Conservation (phyloP, 208 protist species). For the Trypanosoma mega region DNA sequence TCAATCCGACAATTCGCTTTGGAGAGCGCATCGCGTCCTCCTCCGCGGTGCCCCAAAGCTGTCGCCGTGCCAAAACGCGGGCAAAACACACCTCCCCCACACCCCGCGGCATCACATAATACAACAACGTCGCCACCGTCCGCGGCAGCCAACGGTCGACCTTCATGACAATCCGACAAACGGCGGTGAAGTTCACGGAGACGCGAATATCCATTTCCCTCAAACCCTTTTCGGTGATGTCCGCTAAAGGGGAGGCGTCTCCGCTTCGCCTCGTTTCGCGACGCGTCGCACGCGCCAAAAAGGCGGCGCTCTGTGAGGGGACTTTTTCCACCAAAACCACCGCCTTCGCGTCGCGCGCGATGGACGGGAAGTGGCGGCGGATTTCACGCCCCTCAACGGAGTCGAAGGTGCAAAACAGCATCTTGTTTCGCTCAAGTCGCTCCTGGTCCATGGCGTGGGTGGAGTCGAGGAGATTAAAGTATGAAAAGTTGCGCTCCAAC, state of each 20-base stretch:
- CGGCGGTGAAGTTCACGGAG: constrained; percentile 62
- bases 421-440: constrained; percentile 51
- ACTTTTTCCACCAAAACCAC: constrained; percentile 78
- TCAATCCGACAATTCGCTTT: constrained; percentile 65
- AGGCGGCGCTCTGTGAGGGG: constrained; percentile 42
- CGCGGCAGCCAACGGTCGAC: constrained; percentile 63
- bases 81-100: constrained; percentile 65
- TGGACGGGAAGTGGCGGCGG: constrained; percentile 34
- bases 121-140: constrained; percentile 33
- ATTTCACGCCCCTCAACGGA: constrained; percentile 51
- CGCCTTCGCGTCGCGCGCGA: constrained; percentile 36
- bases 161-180: constrained; percentile 82
- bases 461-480: constrained; percentile 55
- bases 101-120: constrained; percentile 41
- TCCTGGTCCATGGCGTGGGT: constrained; percentile 18
- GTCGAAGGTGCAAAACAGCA: constrained; percentile 67
- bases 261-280: background rate
- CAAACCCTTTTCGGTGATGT: constrained; percentile 11
- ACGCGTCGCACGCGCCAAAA: constrained; percentile 25
- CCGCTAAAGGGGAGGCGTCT: background rate
- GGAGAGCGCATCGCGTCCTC: constrained; percentile 58
- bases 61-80: constrained; percentile 42
- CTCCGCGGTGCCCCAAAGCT: constrained; percentile 79
- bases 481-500: constrained; percentile 85
- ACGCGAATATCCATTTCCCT: constrained; percentile 62